A percentile compares a stretch with the other conserved stretches of the same genome.
Conservation (phyloP, 1,284 basidiomycete species). For the Testicularia cyperi region DNA sequence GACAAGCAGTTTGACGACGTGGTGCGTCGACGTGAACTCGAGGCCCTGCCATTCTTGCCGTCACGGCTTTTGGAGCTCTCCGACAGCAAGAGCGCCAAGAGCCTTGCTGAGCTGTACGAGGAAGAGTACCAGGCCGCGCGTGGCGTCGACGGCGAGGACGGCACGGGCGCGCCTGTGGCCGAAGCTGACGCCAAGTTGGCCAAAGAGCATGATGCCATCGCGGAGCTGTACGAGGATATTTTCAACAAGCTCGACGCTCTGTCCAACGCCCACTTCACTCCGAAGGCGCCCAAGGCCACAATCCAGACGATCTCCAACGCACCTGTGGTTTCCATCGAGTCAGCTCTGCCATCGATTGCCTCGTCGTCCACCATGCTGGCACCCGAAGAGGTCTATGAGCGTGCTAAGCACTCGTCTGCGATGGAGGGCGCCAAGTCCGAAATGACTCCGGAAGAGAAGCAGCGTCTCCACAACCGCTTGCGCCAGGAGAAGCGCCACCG, state of each 20-base stretch:
- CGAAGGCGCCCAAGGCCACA: slow-evolving; percentile 85
- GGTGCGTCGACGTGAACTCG: slow-evolving; percentile 73
- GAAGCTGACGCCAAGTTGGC: slow-evolving; percentile 84
- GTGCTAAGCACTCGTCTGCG: slow-evolving; percentile 33
- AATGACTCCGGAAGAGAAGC: slow-evolving; percentile 82
- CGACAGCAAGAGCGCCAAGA: slow-evolving; percentile 71
- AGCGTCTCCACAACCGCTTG: slow-evolving; percentile 61
- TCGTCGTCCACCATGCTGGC: slow-evolving; percentile 80
- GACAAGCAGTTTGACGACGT: slow-evolving; percentile 89
- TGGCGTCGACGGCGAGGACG: slow-evolving; percentile 55
- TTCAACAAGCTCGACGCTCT: slow-evolving; percentile 88
- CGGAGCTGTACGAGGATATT: slow-evolving; percentile 78
- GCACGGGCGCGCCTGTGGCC: slow-evolving; percentile 65
- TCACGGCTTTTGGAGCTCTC: slow-evolving; percentile 85
- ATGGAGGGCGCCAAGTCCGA: slow-evolving; percentile 67
- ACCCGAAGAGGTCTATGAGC: slow-evolving; percentile 81
- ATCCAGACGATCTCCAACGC: slow-evolving; percentile 85
- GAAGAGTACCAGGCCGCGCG: slow-evolving; percentile 79
- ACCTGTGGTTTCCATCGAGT: slow-evolving; percentile 82
- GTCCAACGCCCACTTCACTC: slow-evolving; percentile 91
- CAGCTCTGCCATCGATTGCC: slow-evolving; percentile 80
- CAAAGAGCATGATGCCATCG: slow-evolving; percentile 85
- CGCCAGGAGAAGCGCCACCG: slow-evolving; percentile 70
- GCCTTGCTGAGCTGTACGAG: slow-evolving; percentile 94
- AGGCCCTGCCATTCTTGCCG: slow-evolving; percentile 76